Conservation (phyloP, 148 eudicot species). For the Dysphania ambrosioides region DNA sequence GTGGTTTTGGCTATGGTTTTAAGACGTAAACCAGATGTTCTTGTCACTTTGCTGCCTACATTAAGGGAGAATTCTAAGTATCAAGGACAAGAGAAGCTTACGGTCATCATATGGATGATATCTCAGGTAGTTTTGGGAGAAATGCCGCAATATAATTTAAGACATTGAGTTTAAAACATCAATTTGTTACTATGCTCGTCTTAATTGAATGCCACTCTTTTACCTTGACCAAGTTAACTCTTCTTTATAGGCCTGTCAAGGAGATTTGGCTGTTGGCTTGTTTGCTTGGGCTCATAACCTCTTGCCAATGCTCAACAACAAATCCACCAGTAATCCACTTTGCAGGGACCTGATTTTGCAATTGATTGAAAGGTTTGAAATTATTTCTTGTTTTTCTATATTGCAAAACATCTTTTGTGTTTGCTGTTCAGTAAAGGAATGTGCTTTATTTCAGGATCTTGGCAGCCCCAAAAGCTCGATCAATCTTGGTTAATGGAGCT, state of each 20-base stretch:
- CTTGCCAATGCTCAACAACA: constrained; percentile 55
- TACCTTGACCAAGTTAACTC: constrained; percentile 2
- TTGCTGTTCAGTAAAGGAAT: background rate
- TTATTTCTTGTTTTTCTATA: background rate
- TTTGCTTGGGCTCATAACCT: constrained; percentile 70
- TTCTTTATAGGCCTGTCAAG: constrained; percentile 58
- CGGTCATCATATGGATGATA: constrained; percentile 62
- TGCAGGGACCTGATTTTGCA: constrained; percentile 75
- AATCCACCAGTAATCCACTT: constrained; percentile 62
- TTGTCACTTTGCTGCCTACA: constrained; percentile 48
- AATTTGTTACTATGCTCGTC: background rate
- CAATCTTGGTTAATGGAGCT: constrained; percentile 65
- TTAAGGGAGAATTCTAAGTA: constrained; percentile 59
- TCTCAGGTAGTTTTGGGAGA: constrained; percentile 49
- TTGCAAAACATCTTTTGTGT: background rate
- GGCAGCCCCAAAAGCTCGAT: constrained; percentile 69
- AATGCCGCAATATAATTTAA: background rate
- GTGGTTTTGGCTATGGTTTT: constrained; percentile 74
- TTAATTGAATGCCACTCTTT: background rate
- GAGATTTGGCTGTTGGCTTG: constrained; percentile 66
- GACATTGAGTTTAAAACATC: background rate
- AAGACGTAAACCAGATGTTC: constrained; percentile 72
- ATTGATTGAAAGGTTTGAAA: constrained; percentile 57
- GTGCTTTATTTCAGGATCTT: constrained; percentile 49
- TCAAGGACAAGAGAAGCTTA: constrained; percentile 82